A percentile compares a stretch with the other conserved stretches of the same genome.
Evolutionary conservation across 345 rosid genomes (phyloP).

Genomic region (Eucalyptus marginata): DNA sequence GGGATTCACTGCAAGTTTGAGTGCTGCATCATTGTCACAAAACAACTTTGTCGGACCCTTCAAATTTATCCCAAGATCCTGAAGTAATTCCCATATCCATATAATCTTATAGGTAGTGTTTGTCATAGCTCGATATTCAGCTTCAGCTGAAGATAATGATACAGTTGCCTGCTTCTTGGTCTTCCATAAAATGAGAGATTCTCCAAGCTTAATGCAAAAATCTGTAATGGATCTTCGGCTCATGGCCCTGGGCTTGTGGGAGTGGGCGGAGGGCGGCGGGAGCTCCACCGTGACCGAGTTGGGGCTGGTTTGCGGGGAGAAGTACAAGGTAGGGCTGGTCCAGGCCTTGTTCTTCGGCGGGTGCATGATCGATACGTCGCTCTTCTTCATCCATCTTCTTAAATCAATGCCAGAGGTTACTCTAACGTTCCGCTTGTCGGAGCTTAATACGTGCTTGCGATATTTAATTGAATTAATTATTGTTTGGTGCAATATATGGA

Average conservation of each 20-base stretch:
- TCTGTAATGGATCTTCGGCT: no score
- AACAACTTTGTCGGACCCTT: no score
- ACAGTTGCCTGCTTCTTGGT: no score
- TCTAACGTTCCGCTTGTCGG: neutral
- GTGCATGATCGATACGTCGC: slow-evolving; percentile 76
- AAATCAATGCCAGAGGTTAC: neutral
- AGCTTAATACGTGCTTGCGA: neutral
- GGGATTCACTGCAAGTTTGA: no score
- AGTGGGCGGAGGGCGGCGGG: slow-evolving; percentile 43
- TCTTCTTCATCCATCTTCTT: neutral
- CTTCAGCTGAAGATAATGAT: no score
- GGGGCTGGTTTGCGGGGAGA: slow-evolving; percentile 71
- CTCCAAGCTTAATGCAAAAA: no score
- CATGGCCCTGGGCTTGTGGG: slow-evolving; percentile 53
- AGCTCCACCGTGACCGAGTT: slow-evolving; percentile 86
- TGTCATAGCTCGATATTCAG: no score
- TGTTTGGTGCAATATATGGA: neutral
- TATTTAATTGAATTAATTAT: neutral
- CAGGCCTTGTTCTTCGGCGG: slow-evolving; percentile 84
- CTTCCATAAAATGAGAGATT: no score
- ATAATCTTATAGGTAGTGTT: no score
- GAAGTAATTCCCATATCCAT: no score
- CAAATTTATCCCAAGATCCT: no score
- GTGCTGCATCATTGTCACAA: no score
- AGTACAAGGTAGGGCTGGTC: slow-evolving; percentile 75